Base-by-base conservation (phyloP, 1,284 basidiomycete species). In the Schizopora paradoxa region DNA sequence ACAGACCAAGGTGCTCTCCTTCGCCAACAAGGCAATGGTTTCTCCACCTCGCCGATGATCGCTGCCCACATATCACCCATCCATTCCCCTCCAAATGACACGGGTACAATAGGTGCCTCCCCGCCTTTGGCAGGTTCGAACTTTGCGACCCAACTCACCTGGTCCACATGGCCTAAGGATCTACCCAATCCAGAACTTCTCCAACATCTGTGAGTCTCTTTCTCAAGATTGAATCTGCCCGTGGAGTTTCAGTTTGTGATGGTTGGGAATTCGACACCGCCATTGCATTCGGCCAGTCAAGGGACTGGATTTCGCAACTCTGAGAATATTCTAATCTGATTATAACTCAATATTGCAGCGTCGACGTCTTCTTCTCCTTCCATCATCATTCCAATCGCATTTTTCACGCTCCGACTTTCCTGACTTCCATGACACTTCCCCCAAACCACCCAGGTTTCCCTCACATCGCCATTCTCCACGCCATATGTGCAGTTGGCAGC, bases 381-480 rank as follows among this genome's bases (percentile, higher is more conserved):
- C 82, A 86, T 51, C 82, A 82, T 5, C 78, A 85, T 54, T 78
- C 82, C 4, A 67, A 68, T 45, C 75, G 77, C 28, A 62, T 88
- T 29, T 73, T 90, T 53, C 82, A 88, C 61, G 63, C 61, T 2
- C 64, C 76, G 1, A 77, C 72, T 21, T 89, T 91, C 57, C 67
- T 86, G 59, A 64, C 72, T n/a, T 69, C 76, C 1, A 68, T 90
- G 26, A 66, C 73, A 0, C 66, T 86, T 14, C 75, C 81, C 0
- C 79, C 81, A 0, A 74, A 67, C n/a, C 82, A 87, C 55, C 72
- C 77, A 1, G 75, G 78, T 45, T 91, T 88, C 55, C 87, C 87
- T 4, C 49, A 47, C 42, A 43, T 47, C 27, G 48, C 79, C 4
- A 60, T 88, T 21, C 67, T 91, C 2, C 87, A 91, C 59, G 80